Evolutionary conservation across 2,329 filamentous ascomycete genomes (phyloP).

Genomic region (Biscogniauxia sp.): DNA sequence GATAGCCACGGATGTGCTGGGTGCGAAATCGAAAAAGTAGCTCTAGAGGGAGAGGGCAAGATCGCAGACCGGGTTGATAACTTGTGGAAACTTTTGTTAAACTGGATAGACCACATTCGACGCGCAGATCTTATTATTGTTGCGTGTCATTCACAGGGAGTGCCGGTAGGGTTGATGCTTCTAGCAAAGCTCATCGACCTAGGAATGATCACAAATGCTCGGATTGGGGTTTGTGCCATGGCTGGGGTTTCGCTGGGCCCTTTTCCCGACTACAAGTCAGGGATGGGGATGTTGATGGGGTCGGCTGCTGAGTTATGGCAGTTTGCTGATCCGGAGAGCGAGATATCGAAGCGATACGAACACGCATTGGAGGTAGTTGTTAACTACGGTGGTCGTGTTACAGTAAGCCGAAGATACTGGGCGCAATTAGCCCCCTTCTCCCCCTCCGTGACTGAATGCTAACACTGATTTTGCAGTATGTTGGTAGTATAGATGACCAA

Average conservation of each 20-base stretch:
- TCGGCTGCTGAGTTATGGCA: conserved; percentile 94
- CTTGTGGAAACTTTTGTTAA: conserved; percentile 89
- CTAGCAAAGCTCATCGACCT: conserved; percentile 90
- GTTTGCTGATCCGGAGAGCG: conserved; percentile 78
- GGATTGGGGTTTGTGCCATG: conserved; percentile 83
- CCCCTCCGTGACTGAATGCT: background rate
- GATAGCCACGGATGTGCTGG: conserved; percentile 69
- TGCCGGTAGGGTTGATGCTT: conserved; percentile 89
- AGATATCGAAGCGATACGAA: conserved; percentile 79
- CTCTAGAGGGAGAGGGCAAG: conserved; percentile 90
- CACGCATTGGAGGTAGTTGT: conserved; percentile 71
- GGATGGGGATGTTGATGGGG: conserved; percentile 81
- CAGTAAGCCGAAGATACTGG: conserved; percentile 35
- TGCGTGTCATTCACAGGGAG: conserved; percentile 94
- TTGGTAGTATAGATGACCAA: conserved; percentile 96
- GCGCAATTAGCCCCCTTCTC: background rate
- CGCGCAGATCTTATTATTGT: conserved; percentile 85
- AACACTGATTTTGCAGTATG: conserved; percentile 46
- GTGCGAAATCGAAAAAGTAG: conserved; percentile 86
- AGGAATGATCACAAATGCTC: conserved; percentile 73
- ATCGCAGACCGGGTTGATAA: conserved; percentile 87
- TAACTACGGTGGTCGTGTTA: conserved; percentile 75
- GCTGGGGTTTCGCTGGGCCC: conserved; percentile 92
- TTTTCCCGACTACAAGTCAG: conserved; percentile 86
- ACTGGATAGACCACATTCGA: conserved; percentile 90